Conservation (phyloP, 345 rosid species). For the Populus simonii region DNA sequence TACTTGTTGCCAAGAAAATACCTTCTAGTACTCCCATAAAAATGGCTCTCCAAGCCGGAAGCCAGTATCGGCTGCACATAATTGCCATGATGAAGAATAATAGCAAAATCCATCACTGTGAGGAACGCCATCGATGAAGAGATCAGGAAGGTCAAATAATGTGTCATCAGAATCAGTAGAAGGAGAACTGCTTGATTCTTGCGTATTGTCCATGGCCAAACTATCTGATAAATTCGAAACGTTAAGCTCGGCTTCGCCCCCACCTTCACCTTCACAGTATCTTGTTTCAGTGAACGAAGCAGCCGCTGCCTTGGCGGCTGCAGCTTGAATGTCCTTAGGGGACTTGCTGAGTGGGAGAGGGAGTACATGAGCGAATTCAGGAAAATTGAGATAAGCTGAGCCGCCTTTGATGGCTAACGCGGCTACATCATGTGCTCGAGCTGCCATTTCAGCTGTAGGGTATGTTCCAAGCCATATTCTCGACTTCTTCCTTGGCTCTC, state of each 20-base stretch:
- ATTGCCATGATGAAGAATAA: slow-evolving; percentile 61
- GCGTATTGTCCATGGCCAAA: slow-evolving; percentile 24
- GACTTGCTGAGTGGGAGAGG: slow-evolving; percentile 51
- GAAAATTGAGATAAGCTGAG: slow-evolving; percentile 63
- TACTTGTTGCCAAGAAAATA: not conserved
- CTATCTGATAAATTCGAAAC: slow-evolving; percentile 22
- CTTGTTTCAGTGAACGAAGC: slow-evolving; percentile 25
- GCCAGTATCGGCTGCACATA: slow-evolving; percentile 53
- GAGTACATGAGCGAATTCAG: slow-evolving; percentile 42
- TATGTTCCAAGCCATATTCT: slow-evolving; percentile 85
- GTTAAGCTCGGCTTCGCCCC: slow-evolving; percentile 26
- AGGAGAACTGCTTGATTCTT: slow-evolving; percentile 42
- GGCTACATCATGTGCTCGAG: slow-evolving; percentile 81
- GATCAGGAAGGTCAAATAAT: slow-evolving; percentile 88
- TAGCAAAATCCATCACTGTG: slow-evolving; percentile 42
- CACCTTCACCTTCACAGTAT: slow-evolving; percentile 12
- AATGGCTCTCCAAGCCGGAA: slow-evolving; percentile 65
- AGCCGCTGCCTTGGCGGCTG: slow-evolving; percentile 56
- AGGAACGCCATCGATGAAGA: slow-evolving; percentile 39
- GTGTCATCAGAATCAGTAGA: slow-evolving; percentile 45
- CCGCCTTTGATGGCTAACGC: slow-evolving; percentile 70
- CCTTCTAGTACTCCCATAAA: slow-evolving; percentile 37
- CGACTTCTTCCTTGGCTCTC: slow-evolving; percentile 74
- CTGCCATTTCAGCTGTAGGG: slow-evolving; percentile 78
- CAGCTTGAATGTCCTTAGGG: slow-evolving; percentile 60